phyloP scores from a whole-genome alignment of 148 eudicot genomes.

The Fagopyrum esculentum region DNA sequence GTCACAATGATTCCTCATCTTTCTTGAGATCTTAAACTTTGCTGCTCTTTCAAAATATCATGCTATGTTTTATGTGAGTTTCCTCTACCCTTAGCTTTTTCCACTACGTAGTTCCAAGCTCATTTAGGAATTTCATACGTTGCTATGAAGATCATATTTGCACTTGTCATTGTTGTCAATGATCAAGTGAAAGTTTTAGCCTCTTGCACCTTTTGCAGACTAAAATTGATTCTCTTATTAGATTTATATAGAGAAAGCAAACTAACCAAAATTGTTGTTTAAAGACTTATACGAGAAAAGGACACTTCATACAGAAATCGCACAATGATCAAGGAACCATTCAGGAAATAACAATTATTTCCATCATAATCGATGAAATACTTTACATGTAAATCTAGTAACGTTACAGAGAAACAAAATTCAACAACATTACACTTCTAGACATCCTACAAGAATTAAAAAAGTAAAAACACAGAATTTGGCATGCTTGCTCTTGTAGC shows the following conservation, averaged over 20 bases:
- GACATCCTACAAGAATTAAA: neutral
- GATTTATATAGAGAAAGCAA: neutral
- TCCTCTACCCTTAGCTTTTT: neutral
- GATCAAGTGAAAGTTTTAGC: neutral
- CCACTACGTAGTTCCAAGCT: no score
- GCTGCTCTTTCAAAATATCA: neutral
- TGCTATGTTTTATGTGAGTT: neutral
- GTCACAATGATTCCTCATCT: neutral
- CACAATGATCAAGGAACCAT: neutral
- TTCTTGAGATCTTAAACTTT: neutral
- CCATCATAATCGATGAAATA: neutral
- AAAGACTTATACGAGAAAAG: neutral
- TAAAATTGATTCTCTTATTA: neutral
- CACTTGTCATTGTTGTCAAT: neutral
- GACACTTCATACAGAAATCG: neutral
- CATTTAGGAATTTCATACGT: neutral
- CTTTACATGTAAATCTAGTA: neutral
- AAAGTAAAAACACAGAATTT: neutral
- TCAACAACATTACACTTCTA: neutral
- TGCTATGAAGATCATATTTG: neutral
- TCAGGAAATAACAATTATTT: neutral
- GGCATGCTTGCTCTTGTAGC: neutral
- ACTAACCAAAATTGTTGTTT: neutral
- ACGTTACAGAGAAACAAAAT: neutral
- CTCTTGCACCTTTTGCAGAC: neutral